phyloP scores from a whole-genome alignment of 78 protist genomes.

The Dictyostelium capitatum region DNA sequence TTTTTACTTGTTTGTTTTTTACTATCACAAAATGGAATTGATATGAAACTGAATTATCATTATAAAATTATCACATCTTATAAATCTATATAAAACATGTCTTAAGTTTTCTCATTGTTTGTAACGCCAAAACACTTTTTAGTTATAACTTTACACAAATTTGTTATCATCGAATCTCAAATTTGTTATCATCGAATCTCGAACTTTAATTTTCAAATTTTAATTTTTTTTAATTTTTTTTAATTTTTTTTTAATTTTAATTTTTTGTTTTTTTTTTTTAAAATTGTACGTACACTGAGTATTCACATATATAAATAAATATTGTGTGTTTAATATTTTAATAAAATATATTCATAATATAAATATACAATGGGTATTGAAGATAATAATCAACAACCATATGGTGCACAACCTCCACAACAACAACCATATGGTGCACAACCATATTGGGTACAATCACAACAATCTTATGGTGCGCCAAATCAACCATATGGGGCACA shows the following conservation, averaged over 20 bases:
- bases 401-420: background rate
- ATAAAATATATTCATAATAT: background rate
- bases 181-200: too few species aligned
- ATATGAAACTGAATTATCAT: too few species aligned
- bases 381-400: background rate
- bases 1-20: too few species aligned
- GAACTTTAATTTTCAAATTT: too few species aligned
- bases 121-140: too few species aligned
- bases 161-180: too few species aligned
- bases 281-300: background rate
- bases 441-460: background rate
- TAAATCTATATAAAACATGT: too few species aligned
- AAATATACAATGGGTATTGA: slow-evolving; percentile 24
- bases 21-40: too few species aligned
- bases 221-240: background rate
- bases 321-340: background rate
- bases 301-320: background rate
- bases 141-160: too few species aligned
- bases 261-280: background rate
- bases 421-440: background rate
- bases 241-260: too few species aligned
- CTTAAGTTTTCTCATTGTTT: too few species aligned
- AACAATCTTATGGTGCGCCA: background rate
- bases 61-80: too few species aligned
- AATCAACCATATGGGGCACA: background rate